A percentile compares a stretch with the other conserved stretches of the same genome.
These are phyloP conservation scores for Fraxinus cuspidata DNA, from an alignment of 257 asterid species.

Conservation along the genomic window DNA sequence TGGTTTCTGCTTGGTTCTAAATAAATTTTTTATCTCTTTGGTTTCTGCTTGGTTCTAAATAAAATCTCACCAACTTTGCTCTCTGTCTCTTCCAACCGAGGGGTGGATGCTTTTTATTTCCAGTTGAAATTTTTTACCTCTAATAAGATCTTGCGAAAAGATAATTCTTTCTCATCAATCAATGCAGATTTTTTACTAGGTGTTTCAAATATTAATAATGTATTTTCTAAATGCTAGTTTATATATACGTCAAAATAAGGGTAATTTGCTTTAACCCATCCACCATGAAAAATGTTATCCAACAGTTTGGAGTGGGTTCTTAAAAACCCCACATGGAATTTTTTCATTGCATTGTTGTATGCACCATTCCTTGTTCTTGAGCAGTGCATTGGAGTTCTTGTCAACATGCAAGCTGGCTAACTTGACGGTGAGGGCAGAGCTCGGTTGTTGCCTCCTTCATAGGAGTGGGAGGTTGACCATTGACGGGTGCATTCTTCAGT, in stretches of 20 bases:
- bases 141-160: neutral
- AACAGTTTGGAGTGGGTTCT: neutral
- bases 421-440: slow-evolving; percentile 89
- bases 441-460: slow-evolving; percentile 95
- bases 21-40: slow-evolving; percentile 1
- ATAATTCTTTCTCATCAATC: neutral
- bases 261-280: neutral
- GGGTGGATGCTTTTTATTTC: neutral
- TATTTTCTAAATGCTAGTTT: neutral
- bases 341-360: slow-evolving; percentile 7
- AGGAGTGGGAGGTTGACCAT: slow-evolving; percentile 86
- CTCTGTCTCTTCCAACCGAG: neutral
- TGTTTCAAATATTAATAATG: neutral
- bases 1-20: neutral
- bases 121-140: slow-evolving; percentile 2
- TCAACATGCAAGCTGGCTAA: slow-evolving; percentile 92
- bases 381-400: slow-evolving; percentile 85
- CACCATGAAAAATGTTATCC: neutral
- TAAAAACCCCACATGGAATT: neutral
- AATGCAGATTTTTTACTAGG: neutral
- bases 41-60: neutral
- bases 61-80: slow-evolving; percentile 1
- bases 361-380: slow-evolving; percentile 26
- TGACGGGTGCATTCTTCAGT: slow-evolving; percentile 89
- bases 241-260: neutral